phyloP scores from a whole-genome alignment of 345 rosid species.

The Draba incana region DNA sequence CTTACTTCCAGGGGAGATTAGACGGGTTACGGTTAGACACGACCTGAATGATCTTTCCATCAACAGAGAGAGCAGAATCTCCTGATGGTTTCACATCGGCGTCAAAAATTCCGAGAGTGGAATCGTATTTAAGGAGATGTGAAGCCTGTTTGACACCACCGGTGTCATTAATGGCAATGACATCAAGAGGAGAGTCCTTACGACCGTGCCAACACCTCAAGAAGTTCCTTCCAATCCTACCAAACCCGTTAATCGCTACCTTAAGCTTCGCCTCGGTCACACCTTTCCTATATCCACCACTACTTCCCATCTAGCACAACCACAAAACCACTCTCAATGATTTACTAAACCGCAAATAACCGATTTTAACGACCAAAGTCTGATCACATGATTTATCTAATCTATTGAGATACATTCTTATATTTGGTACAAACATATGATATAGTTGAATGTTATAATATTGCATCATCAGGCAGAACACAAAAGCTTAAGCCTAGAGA shows the following conservation, averaged over 20 bases:
- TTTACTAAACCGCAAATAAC: conserved; percentile 15
- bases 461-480: conserved; percentile 20
- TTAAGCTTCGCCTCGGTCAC: conserved; percentile 81
- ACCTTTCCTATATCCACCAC: conserved; percentile 66
- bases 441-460: neutral
- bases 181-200: conserved; percentile 84
- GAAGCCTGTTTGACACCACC: conserved; percentile 96
- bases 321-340: conserved; percentile 8
- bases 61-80: conserved; percentile 71
- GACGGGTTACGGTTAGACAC: conserved; percentile 76
- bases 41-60: conserved; percentile 89
- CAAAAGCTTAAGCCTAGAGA: neutral
- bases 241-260: conserved; percentile 93
- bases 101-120: conserved; percentile 88
- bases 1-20: conserved; percentile 89
- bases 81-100: conserved; percentile 91
- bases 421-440: no score
- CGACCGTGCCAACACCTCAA: conserved; percentile 98
- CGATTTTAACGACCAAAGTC: neutral
- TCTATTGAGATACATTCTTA: no score
- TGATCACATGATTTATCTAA: neutral
- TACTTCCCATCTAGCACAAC: conserved; percentile 59
- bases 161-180: conserved; percentile 81
- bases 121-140: conserved; percentile 93
- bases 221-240: conserved; percentile 94